These are phyloP conservation scores for Neurospora sp. DNA, from an alignment of 2,329 filamentous ascomycete genomes.

Conservation along the genomic window DNA sequence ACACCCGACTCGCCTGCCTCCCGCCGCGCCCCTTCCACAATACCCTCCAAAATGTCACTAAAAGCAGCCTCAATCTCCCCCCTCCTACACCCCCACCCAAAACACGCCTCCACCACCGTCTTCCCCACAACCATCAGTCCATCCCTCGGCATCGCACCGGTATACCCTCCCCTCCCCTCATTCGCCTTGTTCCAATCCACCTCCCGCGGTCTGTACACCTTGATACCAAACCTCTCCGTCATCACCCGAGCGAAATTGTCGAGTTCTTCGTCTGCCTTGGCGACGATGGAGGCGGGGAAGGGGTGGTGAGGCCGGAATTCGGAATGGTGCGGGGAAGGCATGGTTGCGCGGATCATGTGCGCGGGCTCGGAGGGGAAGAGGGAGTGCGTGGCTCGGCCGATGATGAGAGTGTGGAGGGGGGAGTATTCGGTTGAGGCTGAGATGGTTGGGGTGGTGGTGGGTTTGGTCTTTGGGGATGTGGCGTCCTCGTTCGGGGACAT, in stretches of 20 bases:
- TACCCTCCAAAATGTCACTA: not conserved
- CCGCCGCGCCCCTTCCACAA: not conserved
- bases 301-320: slow-evolving; percentile 15
- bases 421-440: slow-evolving; percentile 20
- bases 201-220: slow-evolving; percentile 17
- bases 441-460: not conserved
- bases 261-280: slow-evolving; percentile 17
- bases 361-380: slow-evolving; percentile 17
- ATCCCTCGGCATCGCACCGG: slow-evolving; percentile 25
- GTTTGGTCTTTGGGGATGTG: not conserved
- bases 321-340: slow-evolving; percentile 7
- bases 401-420: slow-evolving; percentile 19
- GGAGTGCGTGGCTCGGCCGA: slow-evolving; percentile 19
- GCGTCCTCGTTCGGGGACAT: not conserved
- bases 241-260: slow-evolving; percentile 16
- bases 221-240: slow-evolving; percentile 15
- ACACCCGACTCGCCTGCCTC: not conserved
- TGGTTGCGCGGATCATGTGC: slow-evolving; percentile 16
- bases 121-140: slow-evolving; percentile 24
- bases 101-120: slow-evolving; percentile 23
- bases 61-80: slow-evolving; percentile 17
- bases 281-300: slow-evolving; percentile 15
- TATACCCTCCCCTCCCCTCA: slow-evolving; percentile 18
- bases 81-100: slow-evolving; percentile 21
- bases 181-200: slow-evolving; percentile 17